phyloP scores from a whole-genome alignment of 305 asterid species.

The Euphrasia arctica region DNA sequence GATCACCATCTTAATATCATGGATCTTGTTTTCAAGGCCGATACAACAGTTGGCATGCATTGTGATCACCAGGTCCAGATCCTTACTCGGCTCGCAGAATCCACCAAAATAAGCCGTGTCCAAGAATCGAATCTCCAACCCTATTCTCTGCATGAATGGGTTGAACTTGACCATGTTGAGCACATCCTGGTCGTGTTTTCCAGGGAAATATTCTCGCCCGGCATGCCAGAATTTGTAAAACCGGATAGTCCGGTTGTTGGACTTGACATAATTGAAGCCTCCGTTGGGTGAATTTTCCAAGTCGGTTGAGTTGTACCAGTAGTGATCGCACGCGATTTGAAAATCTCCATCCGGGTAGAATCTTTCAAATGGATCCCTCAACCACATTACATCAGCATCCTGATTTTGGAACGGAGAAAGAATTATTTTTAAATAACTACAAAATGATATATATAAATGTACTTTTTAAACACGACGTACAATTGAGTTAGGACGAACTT shows the following conservation, averaged over 20 bases:
- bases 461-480: no score
- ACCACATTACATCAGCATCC: slow-evolving; percentile 62
- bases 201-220: slow-evolving; percentile 34
- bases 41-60: slow-evolving; percentile 67
- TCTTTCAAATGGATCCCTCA: slow-evolving; percentile 41
- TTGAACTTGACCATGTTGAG: slow-evolving; percentile 37
- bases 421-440: no score
- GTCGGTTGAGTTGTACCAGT: slow-evolving; percentile 28
- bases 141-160: slow-evolving; percentile 30
- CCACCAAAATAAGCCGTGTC: slow-evolving; percentile 55
- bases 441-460: no score
- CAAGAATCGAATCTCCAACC: slow-evolving; percentile 42
- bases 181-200: slow-evolving; percentile 52
- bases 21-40: slow-evolving; percentile 47
- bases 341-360: slow-evolving; percentile 44
- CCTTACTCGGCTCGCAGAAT: slow-evolving; percentile 49
- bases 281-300: slow-evolving; percentile 39
- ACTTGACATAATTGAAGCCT: slow-evolving; percentile 47
- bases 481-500: neutral
- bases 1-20: slow-evolving; percentile 44
- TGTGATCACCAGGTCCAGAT: slow-evolving; percentile 44
- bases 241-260: slow-evolving; percentile 40
- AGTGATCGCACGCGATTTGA: slow-evolving; percentile 51
- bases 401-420: slow-evolving; percentile 4
- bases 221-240: slow-evolving; percentile 51